Evolutionary conservation across 805 yeast genomes (phyloP), one percentile per base, ranked within the genome.

Genomic region (Saturnispora dispora): DNA sequence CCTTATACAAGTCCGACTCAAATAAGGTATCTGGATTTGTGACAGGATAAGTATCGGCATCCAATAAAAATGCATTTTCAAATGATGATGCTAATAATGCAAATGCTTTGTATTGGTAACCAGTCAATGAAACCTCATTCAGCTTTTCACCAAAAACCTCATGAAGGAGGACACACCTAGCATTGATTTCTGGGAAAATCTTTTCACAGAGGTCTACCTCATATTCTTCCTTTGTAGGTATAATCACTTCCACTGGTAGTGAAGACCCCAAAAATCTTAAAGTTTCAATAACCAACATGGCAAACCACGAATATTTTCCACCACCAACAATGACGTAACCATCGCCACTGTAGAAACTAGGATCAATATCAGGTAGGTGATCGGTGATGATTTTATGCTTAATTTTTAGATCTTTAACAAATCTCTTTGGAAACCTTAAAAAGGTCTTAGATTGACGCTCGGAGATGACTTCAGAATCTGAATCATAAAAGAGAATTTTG

Each of bases 11-110:
- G 5, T 70, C 63, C 0, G 77, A 70, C 2, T 65, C 64, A 52
- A 82, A 76, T 23, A 82, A 59, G 15, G 66, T 60, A 52, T 78
- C 81, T 1, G 89, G 82, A 10, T 62, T 52, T 4, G 78, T 63
- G 25, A 74, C 66, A 3, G 77, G 72, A 46, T 73, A 61, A 52
- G 72, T 73, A 57, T 76, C 79, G 44, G 75, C 67, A 59, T 75
- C 79, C 28, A 76, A 58, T 9, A 72, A 55, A 4, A 76, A 60
- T n/a, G 70, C 70, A 51, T 75, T 71, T 52, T 76, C 78, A 60
- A 76, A 76, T 13, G 74, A 68, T 15, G 79, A 72, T 1, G 74
- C 66, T 60, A 87, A 57, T 32, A 76, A 57, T 15, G 79, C 78
- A 32, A 76, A 60, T 2, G 68, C 64, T 53, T 72, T 72, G 52